Evolutionary conservation across 1,139 yeast species (phyloP), one percentile per base, ranked within the genome.

Genomic region (Geotrichum reessii): DNA sequence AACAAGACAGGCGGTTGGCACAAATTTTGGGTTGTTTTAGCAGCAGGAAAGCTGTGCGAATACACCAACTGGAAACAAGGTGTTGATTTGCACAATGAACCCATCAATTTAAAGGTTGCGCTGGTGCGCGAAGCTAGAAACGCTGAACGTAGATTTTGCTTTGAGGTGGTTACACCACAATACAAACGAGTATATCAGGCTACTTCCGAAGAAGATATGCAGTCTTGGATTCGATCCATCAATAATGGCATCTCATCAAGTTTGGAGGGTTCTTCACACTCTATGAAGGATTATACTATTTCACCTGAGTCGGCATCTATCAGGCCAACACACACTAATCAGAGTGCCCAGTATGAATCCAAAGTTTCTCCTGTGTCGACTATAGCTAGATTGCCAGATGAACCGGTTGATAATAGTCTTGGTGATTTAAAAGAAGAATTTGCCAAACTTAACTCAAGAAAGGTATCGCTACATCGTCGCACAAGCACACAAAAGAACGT

Each of bases 21-120:
- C 71, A 89, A 89, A 67, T 92, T 87, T 71, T 88, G 96, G 95
- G 89, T 90, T 0, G 90, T 85, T 0, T 75, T 89, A 56, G 80
- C 81, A 21, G 81, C 82, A 21, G 93, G 95, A 0, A 81, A 79
- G 62, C 74, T 89, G 46, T 78, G 79, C 56, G 96, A 89, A 68
- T 89, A 82, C 69, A 79, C 88, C 50, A 92, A 88, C 71, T 89
- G 96, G 96, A 81, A 92, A 67, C 85, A 80, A 61, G 90, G 91
- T 11, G 54, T 78, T 12, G 81, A 79, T 27, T 80, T 85, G 17
- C 84, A 87, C 58, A 82, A 83, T 63, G 80, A 79, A 19, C 95
- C 96, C 1, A 82, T 90, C 19, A 89, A 87, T 63, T 71, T 90
- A 50, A 86, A 91, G 1, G 78, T 87, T 62, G 85, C 95, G 1